Evolutionary conservation across 441 rosid species (phyloP), one percentile per base, ranked within the genome.

Genomic region (Adansonia gregorii): DNA sequence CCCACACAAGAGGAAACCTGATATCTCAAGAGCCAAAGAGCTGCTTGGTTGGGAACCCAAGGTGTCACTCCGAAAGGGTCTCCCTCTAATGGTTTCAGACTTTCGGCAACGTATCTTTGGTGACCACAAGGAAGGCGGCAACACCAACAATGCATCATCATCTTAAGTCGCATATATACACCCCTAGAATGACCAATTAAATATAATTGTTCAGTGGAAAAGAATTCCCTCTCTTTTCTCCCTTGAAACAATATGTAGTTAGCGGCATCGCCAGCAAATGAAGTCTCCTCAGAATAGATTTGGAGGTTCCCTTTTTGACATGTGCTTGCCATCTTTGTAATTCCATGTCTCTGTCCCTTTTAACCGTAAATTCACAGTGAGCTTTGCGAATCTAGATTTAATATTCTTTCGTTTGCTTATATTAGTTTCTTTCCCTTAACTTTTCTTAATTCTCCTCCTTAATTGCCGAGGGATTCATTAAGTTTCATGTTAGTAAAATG

Each of bases 1-100:
- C 84, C 98, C 98, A 2, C 98, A 94, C 92, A 94, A 94, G 91
- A 92, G 98, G 83, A 94, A 94, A 81, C 98, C 98, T 46, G 97
- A 94, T 49, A 94, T 94, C 71, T 83, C 90, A 22, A 92, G 65
- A 80, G 98, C 98, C 1, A 94, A 94, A 78, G 95, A 92, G 51
- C 89, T 83, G 12, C 93, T 94, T 6, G 95, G 95, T 10, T 94
- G 98, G 98, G 90, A 88, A 73, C 98, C 98, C 3, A 94, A 94
- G 84, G 87, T 94, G 0, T 82, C 95, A 35, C 89, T 94, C 9
- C 88, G 90, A 24, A 82, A 92, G 77, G 98, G 98, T 74, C 94
- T 94, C 4, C 97, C 98, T 2, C 82, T 86, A 5, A 94, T 94
- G 98, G 95, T 94, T 49, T 83, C 87, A 4, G 98, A 94, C 82